phyloP scores from a whole-genome alignment of 495 filamentous ascomycete species.

The Podospora fimiseda region DNA sequence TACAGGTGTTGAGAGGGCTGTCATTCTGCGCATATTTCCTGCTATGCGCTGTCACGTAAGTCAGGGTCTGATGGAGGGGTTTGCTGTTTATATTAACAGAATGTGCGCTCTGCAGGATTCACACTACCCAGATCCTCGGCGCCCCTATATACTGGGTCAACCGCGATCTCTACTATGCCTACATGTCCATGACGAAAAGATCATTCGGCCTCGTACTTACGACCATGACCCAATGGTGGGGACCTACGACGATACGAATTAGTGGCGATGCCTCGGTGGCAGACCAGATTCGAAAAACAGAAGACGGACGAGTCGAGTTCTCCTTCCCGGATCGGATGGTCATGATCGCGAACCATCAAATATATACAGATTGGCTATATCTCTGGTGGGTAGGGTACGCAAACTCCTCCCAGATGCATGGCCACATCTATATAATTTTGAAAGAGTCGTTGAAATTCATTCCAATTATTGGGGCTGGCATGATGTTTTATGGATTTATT shows the following conservation, averaged over 20 bases:
- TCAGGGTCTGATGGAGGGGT: no score
- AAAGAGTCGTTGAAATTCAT: slow-evolving; percentile 77
- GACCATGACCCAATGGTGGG: slow-evolving; percentile 77
- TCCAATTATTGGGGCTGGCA: slow-evolving; percentile 68
- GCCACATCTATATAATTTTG: slow-evolving; percentile 78
- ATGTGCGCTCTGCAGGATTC: slow-evolving; percentile 41
- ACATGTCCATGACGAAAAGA: slow-evolving; percentile 72
- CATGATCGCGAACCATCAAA: slow-evolving; percentile 80
- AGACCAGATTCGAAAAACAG: slow-evolving; percentile 56
- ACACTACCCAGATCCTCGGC: slow-evolving; percentile 60
- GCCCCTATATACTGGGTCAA: slow-evolving; percentile 63
- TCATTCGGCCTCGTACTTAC: slow-evolving; percentile 67
- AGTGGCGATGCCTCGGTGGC: slow-evolving; percentile 70
- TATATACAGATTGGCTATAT: slow-evolving; percentile 87
- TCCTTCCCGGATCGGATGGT: slow-evolving; percentile 70
- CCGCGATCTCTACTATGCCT: slow-evolving; percentile 65
- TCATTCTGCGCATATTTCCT: slow-evolving; percentile 60
- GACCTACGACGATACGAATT: slow-evolving; percentile 65
- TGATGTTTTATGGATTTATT: slow-evolving; percentile 78
- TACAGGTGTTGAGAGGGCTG: slow-evolving; percentile 59
- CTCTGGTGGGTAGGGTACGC: slow-evolving; percentile 84
- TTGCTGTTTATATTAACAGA: no score
- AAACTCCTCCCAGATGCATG: slow-evolving; percentile 58
- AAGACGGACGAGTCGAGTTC: slow-evolving; percentile 63
- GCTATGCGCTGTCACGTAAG: slow-evolving; percentile 44